Conservation (phyloP, 225 moss, liverwort and hornwort species). For the Neckera pumila region DNA sequence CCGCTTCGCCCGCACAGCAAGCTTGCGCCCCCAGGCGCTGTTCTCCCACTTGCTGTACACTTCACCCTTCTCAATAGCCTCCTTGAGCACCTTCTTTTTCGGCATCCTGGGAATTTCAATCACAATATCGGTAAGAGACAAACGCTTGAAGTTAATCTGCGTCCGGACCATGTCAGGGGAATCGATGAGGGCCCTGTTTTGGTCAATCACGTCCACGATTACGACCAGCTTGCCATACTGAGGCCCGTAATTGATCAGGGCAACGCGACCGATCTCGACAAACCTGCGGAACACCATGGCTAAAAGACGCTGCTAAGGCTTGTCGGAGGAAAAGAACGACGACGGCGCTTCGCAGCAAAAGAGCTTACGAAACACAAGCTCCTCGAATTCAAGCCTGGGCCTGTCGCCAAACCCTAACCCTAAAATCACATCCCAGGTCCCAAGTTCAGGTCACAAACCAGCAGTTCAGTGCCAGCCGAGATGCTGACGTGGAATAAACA, state of each 20-base stretch:
- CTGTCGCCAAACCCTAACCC: neutral
- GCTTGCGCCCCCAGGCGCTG: slow-evolving; percentile 78
- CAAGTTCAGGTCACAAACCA: neutral
- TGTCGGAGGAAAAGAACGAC: no score
- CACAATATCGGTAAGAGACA: slow-evolving; percentile 66
- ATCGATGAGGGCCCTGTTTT: slow-evolving; percentile 76
- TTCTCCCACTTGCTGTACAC: slow-evolving; percentile 59
- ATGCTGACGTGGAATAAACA: neutral
- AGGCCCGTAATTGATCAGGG: slow-evolving; percentile 76
- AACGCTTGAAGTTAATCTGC: slow-evolving; percentile 80
- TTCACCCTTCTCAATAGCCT: slow-evolving; percentile 52
- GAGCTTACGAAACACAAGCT: fast-evolving
- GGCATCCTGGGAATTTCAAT: slow-evolving; percentile 56
- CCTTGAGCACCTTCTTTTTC: slow-evolving; percentile 54
- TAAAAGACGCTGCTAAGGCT: neutral
- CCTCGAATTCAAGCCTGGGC: neutral
- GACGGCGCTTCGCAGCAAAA: slow-evolving; percentile 4
- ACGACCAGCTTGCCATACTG: slow-evolving; percentile 78
- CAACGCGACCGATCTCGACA: slow-evolving; percentile 84
- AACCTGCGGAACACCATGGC: slow-evolving; percentile 71
- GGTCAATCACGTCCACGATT: slow-evolving; percentile 80
- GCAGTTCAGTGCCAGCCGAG: neutral
- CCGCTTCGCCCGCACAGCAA: slow-evolving; percentile 58
- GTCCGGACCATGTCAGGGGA: slow-evolving; percentile 61
- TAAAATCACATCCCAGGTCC: neutral